Evolutionary conservation across 2,329 filamentous ascomycete genomes (phyloP), one percentile per base, ranked within the genome.

Genomic region (Hymenoscyphus scutula): DNA sequence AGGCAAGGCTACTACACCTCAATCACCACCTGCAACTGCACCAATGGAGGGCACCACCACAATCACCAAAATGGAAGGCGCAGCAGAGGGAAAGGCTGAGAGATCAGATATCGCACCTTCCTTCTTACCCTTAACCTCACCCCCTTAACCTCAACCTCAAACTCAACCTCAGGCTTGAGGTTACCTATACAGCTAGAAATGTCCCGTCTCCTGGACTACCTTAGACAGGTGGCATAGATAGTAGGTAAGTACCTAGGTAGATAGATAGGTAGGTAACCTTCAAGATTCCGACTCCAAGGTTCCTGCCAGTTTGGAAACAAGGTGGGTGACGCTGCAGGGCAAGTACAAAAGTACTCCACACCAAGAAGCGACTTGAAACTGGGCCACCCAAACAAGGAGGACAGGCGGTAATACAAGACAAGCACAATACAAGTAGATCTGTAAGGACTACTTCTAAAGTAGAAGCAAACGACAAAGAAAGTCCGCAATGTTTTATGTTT

Each of bases 291-390:
- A 23, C 4, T 25, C 45, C 45, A 51, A 23, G 45, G 45, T 51
- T 51, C 19, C 45, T 51, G 45, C 23, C 45, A 51, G 11, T 51
- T 51, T 51, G 45, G 45, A 51, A 25, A 51, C 45, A 11, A 51
- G 5, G n/a, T 23, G 8, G 45, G 19, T 51, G n/a, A 51, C 23
- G 45, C 45, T 8, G 45, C 45, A 51, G 45, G 45, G 45, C 45
- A 51, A 19, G 45, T 51, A 51, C 19, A 11, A 51, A 19, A 19
- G 23, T 10, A 51, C 19, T 51, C 45, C 45, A 10, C 19, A 13
- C n/a, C 41, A 23, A 23, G 41, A 25, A 8, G n/a, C n/a, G n/a
- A n/a, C n/a, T n/a, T 19, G 45, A 19, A 51, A 10, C 45, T 25
- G 23, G 34, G 34, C 19, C 25, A 51, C 19, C 19, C 7, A 11